phyloP scores from a whole-genome alignment of 2,329 filamentous ascomycete genomes.

The Tolypocladium sp. region DNA sequence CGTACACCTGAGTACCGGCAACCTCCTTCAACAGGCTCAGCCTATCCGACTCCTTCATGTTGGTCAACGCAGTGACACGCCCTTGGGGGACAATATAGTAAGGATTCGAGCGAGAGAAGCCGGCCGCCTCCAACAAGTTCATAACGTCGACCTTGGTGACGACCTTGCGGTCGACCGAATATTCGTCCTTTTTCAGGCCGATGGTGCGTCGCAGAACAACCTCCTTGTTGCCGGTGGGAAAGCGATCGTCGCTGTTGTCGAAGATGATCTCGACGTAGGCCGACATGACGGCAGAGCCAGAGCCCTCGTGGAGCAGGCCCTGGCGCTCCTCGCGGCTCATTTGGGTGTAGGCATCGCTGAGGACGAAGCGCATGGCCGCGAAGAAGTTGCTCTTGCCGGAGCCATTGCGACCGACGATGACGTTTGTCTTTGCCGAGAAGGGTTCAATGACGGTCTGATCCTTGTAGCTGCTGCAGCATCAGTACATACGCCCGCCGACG shows the following conservation, averaged over 20 bases:
- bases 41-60: conserved; percentile 95
- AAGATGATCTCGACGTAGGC: conserved; percentile 99
- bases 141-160: conserved; percentile 90
- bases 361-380: conserved; percentile 94
- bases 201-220: conserved; percentile 89
- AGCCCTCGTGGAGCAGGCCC: conserved; percentile 93
- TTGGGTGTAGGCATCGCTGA: conserved; percentile 94
- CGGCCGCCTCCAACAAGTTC: conserved; percentile 89
- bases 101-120: conserved; percentile 93
- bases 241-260: conserved; percentile 93
- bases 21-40: conserved; percentile 91
- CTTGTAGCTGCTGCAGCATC: conserved; percentile 67
- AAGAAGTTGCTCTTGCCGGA: conserved; percentile 99
- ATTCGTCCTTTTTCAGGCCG: conserved; percentile 96
- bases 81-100: conserved; percentile 99
- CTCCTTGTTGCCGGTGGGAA: conserved; percentile 86
- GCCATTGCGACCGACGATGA: conserved; percentile 97
- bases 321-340: conserved; percentile 94
- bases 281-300: conserved; percentile 95
- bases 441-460: conserved; percentile 98
- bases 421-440: conserved; percentile 94
- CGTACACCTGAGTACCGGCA: conserved; percentile 96
- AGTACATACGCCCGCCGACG: conserved; percentile 1
- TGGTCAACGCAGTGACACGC: conserved; percentile 88
- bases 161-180: conserved; percentile 93